Conservation (phyloP, 2,329 filamentous ascomycete species). For the Hypocrella siamensis region DNA sequence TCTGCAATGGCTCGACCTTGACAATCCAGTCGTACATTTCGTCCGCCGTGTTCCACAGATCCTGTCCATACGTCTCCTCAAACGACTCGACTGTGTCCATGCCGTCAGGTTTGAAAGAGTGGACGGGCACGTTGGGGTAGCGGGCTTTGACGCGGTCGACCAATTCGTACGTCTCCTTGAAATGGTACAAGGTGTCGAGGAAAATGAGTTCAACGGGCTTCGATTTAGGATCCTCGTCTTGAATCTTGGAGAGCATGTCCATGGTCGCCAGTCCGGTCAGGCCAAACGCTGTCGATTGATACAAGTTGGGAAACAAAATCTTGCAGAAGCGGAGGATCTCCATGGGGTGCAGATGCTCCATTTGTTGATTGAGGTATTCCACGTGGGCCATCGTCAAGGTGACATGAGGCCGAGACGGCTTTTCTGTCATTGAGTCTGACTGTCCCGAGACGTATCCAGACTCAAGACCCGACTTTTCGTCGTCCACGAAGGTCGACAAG, state of each 20-base stretch:
- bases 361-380: conserved; percentile 76
- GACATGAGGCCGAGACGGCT: conserved; percentile 48
- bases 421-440: conserved; percentile 22
- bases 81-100: conserved; percentile 62
- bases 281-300: conserved; percentile 73
- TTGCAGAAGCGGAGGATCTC: conserved; percentile 90
- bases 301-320: conserved; percentile 77
- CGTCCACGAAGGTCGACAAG: conserved; percentile 20
- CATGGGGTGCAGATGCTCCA: conserved; percentile 76
- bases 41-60: conserved; percentile 70
- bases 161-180: conserved; percentile 58
- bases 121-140: conserved; percentile 68
- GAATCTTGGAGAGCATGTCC: conserved; percentile 70
- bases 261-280: conserved; percentile 68
- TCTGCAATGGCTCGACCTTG: conserved; percentile 92
- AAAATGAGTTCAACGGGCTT: conserved; percentile 56
- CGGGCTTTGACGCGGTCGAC: conserved; percentile 57
- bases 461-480: conserved; percentile 42
- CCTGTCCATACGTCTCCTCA: conserved; percentile 63
- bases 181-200: conserved; percentile 74
- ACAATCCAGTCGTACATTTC: conserved; percentile 93
- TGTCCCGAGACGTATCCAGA: conserved; percentile 67
- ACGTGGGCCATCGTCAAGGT: conserved; percentile 79
- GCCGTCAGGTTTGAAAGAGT: conserved; percentile 79
- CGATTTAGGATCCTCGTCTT: conserved; percentile 43